Evolutionary conservation across 148 eudicot genomes (phyloP), one percentile per base, ranked within the genome.

Genomic region (Persicaria tinctoria): DNA sequence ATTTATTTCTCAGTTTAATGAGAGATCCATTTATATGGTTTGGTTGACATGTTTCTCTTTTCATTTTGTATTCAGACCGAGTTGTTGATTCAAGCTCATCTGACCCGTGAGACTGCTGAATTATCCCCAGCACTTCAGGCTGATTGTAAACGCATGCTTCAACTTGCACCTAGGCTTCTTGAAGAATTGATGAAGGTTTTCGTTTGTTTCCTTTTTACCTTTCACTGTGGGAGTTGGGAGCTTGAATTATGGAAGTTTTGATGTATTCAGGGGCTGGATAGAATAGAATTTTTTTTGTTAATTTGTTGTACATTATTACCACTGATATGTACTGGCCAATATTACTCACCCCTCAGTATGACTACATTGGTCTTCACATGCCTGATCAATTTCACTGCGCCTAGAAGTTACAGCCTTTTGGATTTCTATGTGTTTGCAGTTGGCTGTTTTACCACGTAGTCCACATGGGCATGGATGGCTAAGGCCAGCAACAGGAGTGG

Each of bases 401-500:
- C 68, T 13, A 5, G 5, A 66, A 66, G 17, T 66, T 38, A 66
- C 46, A 44, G 16, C 38, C 32, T 23, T 46, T 18, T 14, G 20
- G 14, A 4, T 60, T 14, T 45, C 4, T 9, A 2, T 8, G 27
- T 75, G 38, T 66, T 18, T 78, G 82, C 89, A 95, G 98, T 91
- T 95, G 92, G 88, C 98, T 73, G 82, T 90, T 73, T 73, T 95
- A 79, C 96, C 92, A 7, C 98, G 97, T 68, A 83, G 85, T 49
- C 53, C 92, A 70, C 92, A 89, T 79, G 98, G 98, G 72, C 98
- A 94, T 77, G 97, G 98, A 74, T 95, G 98, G 98, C 85, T 95
- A 70, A 90, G 98, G 82, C 97, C 98, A 80, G 93, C 97, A 76
- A 75, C 88, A 59, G 98, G 98, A 41, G 96, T 92, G 46, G 69